Evolutionary conservation across 306 rosid species (phyloP), one percentile per base, ranked within the genome.

Genomic region (Trichosanthes cucumerina): DNA sequence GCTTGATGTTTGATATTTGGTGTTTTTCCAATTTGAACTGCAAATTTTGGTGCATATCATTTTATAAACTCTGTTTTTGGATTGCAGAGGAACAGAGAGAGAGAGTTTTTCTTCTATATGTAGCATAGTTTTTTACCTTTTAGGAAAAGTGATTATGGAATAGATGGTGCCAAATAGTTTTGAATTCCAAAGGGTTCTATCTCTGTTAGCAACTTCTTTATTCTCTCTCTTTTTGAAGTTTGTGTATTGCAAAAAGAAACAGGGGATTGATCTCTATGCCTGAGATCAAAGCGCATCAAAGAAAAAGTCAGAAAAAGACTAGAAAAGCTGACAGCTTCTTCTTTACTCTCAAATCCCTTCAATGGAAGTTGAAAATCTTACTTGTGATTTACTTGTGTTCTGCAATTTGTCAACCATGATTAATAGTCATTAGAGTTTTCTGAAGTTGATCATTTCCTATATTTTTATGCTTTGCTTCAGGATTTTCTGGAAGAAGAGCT

Each of bases 401-500:
- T 34, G 24, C 72, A 16, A 0, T 34, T 34, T 16, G 23, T 64
- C 13, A 3, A 64, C 46, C 72, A 2, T 34, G 44, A 64, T 63
- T 34, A 7, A 64, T 16, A 2, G n/a, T 16, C 50, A 66, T 39
- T 38, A n/a, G 19, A 68, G 34, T 15, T 68, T 59, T n/a, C 24
- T 66, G 10, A n/a, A 38, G 74, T n/a, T 9, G 50, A 38, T 66
- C 6, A 7, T 64, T 53, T 65, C 49, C 21, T 9, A 18, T 65
- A 36, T 65, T 9, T 36, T 19, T 38, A 19, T 65, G 26, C 18
- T 39, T 46, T 57, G 19, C 1, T 44, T 58, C 87, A 93, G 98
- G 90, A 23, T 56, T 72, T 38, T 66, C 82, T 39, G 82, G 57
- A 44, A 83, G 79, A 84, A 86, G 93, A 82, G 77, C 64, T 38